Base-by-base conservation (phyloP, 2,329 filamentous ascomycete genomes). In the Drechslerella coelobrocha region DNA sequence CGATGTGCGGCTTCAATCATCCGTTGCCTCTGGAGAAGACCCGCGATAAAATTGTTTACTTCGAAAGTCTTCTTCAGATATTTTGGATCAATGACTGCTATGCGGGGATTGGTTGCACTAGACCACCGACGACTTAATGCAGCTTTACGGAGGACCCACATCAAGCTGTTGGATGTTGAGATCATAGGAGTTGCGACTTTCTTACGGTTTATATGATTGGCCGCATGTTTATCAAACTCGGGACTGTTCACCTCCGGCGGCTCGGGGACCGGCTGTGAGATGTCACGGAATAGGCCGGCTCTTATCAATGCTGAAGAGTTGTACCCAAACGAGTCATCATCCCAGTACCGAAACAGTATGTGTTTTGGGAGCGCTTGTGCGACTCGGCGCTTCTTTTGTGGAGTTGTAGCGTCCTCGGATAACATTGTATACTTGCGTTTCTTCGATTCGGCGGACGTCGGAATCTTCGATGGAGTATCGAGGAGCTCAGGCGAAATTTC, bases 101-200 rank as follows among this genome's bases (percentile, higher is more conserved):
- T 71, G 9, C 48, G 37, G 39, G 59, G 52, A 37, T 71, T 51
- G 7, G 66, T 71, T 17, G 66, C 66, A 21, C n/a, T 43, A 2
- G 57, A 47, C 37, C 47, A 71, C 2, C 59, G 45, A 26, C 66
- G 66, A 26, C 66, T 71, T 7, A 63, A 24, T 21, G 45, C 54
- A n/a, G 59, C 66, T 43, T 71, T 71, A 17, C 66, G 45, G 2
- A 71, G 29, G 19, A 63, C 66, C 66, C 66, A 71, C 66, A 71
- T 71, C 10, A 71, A 27, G 12, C 66, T 71, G 54, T 71, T 71
- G 1, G 66, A 71, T 27, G 59, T 63, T 26, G 66, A 71, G 17
- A 71, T 71, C 59, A 71, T 55, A 4, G 66, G 66, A 1, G 66
- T 71, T 29, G 66, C 52, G 12, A 63, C 61, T 21, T 63, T 71